Base-by-base conservation (phyloP, 768 basidiomycete species). In the Hericium erinaceus region DNA sequence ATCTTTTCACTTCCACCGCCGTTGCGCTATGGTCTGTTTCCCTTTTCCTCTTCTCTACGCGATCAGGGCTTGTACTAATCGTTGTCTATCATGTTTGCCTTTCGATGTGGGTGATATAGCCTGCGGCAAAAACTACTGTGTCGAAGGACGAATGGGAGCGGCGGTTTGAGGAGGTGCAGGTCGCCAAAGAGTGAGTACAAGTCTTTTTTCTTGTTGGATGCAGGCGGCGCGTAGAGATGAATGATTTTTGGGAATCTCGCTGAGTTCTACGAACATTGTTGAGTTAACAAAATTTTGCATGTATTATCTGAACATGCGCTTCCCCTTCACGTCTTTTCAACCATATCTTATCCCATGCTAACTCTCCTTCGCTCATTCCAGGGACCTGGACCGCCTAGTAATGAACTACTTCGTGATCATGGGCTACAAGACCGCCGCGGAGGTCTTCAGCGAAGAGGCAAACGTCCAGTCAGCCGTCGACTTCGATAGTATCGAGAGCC, bases 401-500 rank as follows among this genome's bases (percentile, higher is more conserved):
- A 94, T 97, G 85, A 93, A 99, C 69, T 98, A 98, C 72, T 87
- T 98, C 61, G 90, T 97, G 60, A 92, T 97, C 55, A 95, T 98
- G 68, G 97, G 97, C 2, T 98, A 94, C 79, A 93, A 94, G 69
- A 85, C 89, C 12, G 93, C 97, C 0, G 97, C 97, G 1, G 88
- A 97, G 65, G 89, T 95, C 70, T 98, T 99, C 67, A 87, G 91
- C 59, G 81, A 84, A 50, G 97, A 99, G 68, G 88, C 95, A 18
- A 81, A 83, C 48, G 76, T 97, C 50, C 70, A 74, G 2, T 80
- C 86, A 5, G 80, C 87, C 7, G 85, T 94, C 39, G 92, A 98
- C 69, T 87, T 93, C 67, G 89, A 92, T 57, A 90, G 85, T 64
- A 97, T 98, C 62, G 89, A 95, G 71, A 92, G 88, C 63, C 77